Conservation (phyloP, 495 filamentous ascomycete genomes). For the Chaetomium tenue region DNA sequence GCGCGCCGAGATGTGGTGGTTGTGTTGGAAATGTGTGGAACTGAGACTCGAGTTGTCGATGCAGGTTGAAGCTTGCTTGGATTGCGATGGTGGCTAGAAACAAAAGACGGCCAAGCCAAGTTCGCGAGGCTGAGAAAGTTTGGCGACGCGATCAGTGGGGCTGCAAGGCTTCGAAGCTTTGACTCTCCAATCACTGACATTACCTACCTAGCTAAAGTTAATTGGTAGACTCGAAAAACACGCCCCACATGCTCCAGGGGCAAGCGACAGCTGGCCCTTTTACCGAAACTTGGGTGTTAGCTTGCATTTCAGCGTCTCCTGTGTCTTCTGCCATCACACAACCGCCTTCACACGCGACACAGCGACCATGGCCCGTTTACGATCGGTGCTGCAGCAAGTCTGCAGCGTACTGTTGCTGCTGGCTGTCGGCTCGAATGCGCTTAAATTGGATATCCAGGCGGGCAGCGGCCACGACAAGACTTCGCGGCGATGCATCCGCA, state of each 20-base stretch:
- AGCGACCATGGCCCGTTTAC: constrained; percentile 34
- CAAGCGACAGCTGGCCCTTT: constrained; percentile 40
- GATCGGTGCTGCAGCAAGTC: constrained; percentile 47
- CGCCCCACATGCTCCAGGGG: constrained; percentile 23
- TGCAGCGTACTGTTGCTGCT: constrained; percentile 53
- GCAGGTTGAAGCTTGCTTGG: background rate
- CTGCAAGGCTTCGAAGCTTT: constrained; percentile 23
- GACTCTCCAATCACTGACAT: background rate
- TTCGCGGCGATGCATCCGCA: constrained; percentile 84
- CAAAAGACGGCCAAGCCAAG: constrained; percentile 10
- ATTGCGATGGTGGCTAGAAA: constrained; percentile 4
- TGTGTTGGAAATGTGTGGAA: background rate
- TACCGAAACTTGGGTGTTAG: background rate
- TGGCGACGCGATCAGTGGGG: constrained; percentile 13
- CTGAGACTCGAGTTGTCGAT: background rate
- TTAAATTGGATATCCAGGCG: constrained; percentile 92
- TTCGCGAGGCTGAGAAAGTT: constrained; percentile 34
- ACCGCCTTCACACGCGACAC: constrained; percentile 10
- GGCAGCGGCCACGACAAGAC: constrained; percentile 57
- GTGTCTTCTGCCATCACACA: constrained; percentile 12
- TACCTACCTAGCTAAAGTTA: too few relatives aligned
- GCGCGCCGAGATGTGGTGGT: constrained; percentile 11
- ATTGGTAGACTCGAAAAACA: constrained; percentile 21
- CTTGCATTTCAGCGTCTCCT: constrained; percentile 1
- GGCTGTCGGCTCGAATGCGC: constrained; percentile 63